These are phyloP conservation scores for Casuarina glauca DNA, from an alignment of 306 rosid genomes.

Conservation along the genomic window DNA sequence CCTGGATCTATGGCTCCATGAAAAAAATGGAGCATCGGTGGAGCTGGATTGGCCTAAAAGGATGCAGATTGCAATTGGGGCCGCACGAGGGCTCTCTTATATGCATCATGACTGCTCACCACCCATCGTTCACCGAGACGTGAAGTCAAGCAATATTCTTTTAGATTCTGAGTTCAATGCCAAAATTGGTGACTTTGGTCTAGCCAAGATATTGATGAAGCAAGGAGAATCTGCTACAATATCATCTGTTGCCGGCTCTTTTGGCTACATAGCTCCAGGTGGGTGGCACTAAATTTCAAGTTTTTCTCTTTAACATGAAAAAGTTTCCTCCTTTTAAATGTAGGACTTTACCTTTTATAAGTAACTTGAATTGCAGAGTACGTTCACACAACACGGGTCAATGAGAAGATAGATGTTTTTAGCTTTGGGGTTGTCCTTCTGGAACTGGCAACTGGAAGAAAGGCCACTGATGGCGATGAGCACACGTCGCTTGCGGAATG, in stretches of 20 bases:
- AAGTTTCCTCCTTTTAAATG: neutral
- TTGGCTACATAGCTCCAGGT: constrained; percentile 99
- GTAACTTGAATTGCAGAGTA: constrained; percentile 50
- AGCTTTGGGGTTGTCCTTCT: constrained; percentile 78
- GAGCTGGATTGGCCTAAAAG: constrained; percentile 29
- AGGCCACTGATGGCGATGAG: constrained; percentile 58
- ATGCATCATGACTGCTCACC: constrained; percentile 88
- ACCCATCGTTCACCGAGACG: constrained; percentile 73
- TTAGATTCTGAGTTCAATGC: constrained; percentile 73
- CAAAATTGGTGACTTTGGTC: constrained; percentile 84
- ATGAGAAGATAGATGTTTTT: constrained; percentile 75
- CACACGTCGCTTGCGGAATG: constrained; percentile 69
- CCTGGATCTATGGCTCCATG: constrained; percentile 72
- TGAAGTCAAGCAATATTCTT: constrained; percentile 77
- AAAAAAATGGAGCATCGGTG: constrained; percentile 26
- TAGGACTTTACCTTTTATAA: neutral
- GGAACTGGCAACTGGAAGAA: constrained; percentile 69
- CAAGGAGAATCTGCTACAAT: constrained; percentile 73
- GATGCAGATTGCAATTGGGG: constrained; percentile 63
- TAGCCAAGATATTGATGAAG: constrained; percentile 67
- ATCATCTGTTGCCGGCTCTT: constrained; percentile 80
- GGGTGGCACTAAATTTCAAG: constrained; percentile 1
- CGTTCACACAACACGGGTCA: constrained; percentile 55
- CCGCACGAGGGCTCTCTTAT: constrained; percentile 76
- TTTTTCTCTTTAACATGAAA: neutral